Evolutionary conservation across 192 early-diverging fungal genomes (phyloP), one percentile per base, ranked within the genome.

Genomic region (Dimargaris xerosporica): DNA sequence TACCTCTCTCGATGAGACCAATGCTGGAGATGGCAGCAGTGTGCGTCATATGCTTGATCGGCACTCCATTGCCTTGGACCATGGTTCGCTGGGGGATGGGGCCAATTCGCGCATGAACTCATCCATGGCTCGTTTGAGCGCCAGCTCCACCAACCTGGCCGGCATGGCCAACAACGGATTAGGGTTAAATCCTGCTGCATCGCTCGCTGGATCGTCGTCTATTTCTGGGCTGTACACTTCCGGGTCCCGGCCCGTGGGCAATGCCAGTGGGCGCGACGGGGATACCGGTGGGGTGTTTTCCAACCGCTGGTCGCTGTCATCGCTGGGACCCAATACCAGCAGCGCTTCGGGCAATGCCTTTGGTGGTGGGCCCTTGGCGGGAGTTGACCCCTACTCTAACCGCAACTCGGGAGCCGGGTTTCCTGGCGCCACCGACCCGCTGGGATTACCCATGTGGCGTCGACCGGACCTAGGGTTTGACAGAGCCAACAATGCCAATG

Each of bases 21-120:
- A 44, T 19, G 62, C 45, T n/a, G 31, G 59, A 0, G 61, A 29
- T 42, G 60, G 66, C 43, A 64, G 73, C 53, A 65, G 71, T 47
- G 69, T 69, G 12, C 71, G 69, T 39, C 62, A 66, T 0, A 65
- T 65, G 10, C 70, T 70, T 62, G 73, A 68, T 52, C 68, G 64
- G 0, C 71, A 75, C 44, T 64, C 70, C 7, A 71, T 70, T 62
- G 62, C 61, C 48, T 48, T 61, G 39, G 58, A 50, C 29, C 26
- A 56, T 16, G n/a, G 42, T 52, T 59, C 62, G 42, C 52, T 59
- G 15, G 28, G 55, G 31, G n/a, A 30, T 9, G 52, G 50, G 6
- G 64, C 52, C 7, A 52, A 62, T 3, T 51, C 60, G 46, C 69
- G 70, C 43, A 66, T 39, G 34, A 39, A 39, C 34, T 39, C 34